phyloP scores from a whole-genome alignment of 2,329 filamentous ascomycete genomes.

The Alternaria triticimaculans region DNA sequence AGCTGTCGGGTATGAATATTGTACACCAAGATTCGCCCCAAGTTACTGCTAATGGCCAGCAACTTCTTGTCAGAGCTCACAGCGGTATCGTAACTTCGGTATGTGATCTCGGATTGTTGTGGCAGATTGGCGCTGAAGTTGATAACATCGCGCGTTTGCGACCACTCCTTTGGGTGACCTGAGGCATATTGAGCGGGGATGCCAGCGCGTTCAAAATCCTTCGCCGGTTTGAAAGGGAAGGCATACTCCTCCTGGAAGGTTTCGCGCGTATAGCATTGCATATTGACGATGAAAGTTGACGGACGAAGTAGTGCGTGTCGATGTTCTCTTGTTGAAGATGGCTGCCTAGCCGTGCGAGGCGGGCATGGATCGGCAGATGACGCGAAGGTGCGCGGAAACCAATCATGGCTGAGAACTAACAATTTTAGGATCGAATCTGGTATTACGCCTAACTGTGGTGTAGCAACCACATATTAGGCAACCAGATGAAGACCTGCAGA shows the following conservation, averaged over 20 bases:
- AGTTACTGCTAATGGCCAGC: constrained; percentile 27
- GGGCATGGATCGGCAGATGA: constrained; percentile 17
- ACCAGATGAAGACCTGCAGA: background rate
- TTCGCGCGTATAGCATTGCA: constrained; percentile 9
- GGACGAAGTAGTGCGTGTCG: background rate
- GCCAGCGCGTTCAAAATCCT: constrained; percentile 22
- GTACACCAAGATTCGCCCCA: constrained; percentile 26
- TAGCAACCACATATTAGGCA: background rate
- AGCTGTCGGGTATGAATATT: constrained; percentile 30
- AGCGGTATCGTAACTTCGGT: constrained; percentile 16
- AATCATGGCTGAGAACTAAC: background rate
- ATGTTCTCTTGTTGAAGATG: background rate
- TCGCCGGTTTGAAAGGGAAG: constrained; percentile 18
- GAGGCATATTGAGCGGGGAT: constrained; percentile 19
- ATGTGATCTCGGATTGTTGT: background rate
- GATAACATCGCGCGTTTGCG: constrained; percentile 10
- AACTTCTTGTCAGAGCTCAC: constrained; percentile 32
- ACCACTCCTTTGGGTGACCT: constrained; percentile 27
- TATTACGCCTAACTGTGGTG: background rate
- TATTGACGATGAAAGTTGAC: background rate
- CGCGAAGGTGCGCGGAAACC: background rate
- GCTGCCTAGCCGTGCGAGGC: constrained; percentile 13
- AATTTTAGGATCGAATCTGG: background rate
- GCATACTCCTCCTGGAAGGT: constrained; percentile 19
- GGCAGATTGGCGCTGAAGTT: constrained; percentile 14